Evolutionary conservation across 2,329 filamentous ascomycete genomes (phyloP), one percentile per base, ranked within the genome.

Genomic region (Cryphonectria parasitica): DNA sequence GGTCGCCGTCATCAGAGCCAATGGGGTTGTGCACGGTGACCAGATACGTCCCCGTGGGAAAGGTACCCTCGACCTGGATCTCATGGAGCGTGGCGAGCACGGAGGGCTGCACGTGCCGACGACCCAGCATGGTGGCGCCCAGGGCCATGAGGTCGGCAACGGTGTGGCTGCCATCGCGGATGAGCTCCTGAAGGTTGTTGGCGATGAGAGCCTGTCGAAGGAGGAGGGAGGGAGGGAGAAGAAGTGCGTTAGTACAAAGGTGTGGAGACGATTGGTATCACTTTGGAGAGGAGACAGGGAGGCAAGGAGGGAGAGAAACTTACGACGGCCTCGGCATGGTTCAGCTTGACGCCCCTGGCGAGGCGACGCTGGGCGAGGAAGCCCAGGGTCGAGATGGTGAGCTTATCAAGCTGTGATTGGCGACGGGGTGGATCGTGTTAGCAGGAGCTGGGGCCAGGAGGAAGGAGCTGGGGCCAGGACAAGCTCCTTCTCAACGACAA

Each of bases 21-120:
- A 98, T 92, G 36, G 95, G 95, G 78, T 97, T 90, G 82, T 97
- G 94, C 25, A 98, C 93, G 0, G 95, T 98, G 49, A 98, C 95
- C 56, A 98, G 90, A 78, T 97, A 98, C 1, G 95, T 97, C 68
- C 95, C 95, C 8, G 89, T 91, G 39, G 90, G 91, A 78, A 98
- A 98, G 1, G 95, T 98, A 71, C 95, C 95, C 82, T 98, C 95
- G 74, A 98, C 92, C 85, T 97, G 94, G 75, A 98, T 88, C 82
- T 97, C 92, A 71, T 89, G 86, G 60, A 98, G 88, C 3, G 93
- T 94, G 58, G 88, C 86, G 71, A 91, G 88, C 34, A 98, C 95
- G 15, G 91, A 90, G 31, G 95, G 94, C 60, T 94, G 86, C 72
- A 98, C 95, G 81, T 98, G 95, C 45, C 95, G 92, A 13, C 95